phyloP scores from a whole-genome alignment of 495 filamentous ascomycete species.

The Rhypophila decipiens region DNA sequence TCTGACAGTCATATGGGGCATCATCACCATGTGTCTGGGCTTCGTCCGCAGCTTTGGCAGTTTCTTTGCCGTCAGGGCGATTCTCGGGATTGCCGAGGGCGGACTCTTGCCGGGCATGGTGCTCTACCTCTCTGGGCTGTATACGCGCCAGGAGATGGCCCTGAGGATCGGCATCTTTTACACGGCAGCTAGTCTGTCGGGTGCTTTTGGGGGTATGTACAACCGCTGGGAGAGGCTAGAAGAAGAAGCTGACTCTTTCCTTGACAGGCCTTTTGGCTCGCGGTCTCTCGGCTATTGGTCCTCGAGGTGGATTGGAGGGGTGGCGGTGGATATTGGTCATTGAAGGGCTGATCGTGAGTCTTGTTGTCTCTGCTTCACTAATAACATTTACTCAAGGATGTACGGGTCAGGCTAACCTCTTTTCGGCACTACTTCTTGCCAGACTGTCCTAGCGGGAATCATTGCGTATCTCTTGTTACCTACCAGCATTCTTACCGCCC shows the following conservation, averaged over 20 bases:
- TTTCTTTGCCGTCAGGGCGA: slow-evolving; percentile 69
- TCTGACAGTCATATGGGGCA: slow-evolving; percentile 50
- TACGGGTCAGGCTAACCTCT: too few species aligned
- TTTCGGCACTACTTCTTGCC: too few species aligned
- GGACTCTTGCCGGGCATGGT: slow-evolving; percentile 47
- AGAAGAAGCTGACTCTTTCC: neutral
- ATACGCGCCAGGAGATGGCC: slow-evolving; percentile 43
- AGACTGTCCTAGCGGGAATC: slow-evolving; percentile 49
- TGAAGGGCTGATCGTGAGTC: slow-evolving; percentile 42
- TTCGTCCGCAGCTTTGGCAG: slow-evolving; percentile 67
- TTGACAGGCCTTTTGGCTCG: slow-evolving; percentile 39
- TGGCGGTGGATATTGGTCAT: slow-evolving; percentile 52
- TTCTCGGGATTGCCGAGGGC: slow-evolving; percentile 59
- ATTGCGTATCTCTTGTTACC: slow-evolving; percentile 51
- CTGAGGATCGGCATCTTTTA: slow-evolving; percentile 50
- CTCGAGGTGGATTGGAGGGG: slow-evolving; percentile 31
- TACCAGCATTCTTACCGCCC: slow-evolving; percentile 50
- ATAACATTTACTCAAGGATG: too few species aligned
- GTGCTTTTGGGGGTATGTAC: slow-evolving; percentile 45
- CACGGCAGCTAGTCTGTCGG: slow-evolving; percentile 48
- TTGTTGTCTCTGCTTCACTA: too few species aligned
- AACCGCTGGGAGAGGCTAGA: neutral
- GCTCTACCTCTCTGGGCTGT: slow-evolving; percentile 43
- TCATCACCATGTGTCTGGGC: slow-evolving; percentile 61
- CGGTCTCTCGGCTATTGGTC: slow-evolving; percentile 33